These are phyloP conservation scores for Gaeumannomyces sp. DNA, from an alignment of 2,329 filamentous ascomycete genomes.

Conservation along the genomic window DNA sequence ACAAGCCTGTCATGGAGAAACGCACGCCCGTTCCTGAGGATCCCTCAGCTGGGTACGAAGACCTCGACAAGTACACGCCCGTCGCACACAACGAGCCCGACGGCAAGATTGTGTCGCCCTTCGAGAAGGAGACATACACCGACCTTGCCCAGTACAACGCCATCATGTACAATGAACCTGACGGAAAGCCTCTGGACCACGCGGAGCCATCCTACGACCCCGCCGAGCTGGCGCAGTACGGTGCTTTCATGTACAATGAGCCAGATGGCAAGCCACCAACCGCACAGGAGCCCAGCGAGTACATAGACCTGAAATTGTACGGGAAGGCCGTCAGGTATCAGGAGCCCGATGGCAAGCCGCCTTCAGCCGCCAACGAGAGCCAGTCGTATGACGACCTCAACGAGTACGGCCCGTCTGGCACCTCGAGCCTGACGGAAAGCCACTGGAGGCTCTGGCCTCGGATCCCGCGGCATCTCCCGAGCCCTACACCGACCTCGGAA, in stretches of 20 bases:
- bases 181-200: conserved; percentile 17
- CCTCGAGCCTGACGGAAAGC: conserved; percentile 18
- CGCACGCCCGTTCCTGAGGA: conserved; percentile 24
- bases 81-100: conserved; percentile 29
- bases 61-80: conserved; percentile 34
- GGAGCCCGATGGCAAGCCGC: conserved; percentile 21
- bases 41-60: conserved; percentile 30
- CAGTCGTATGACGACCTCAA: conserved; percentile 23
- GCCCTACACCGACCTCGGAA: conserved; percentile 31
- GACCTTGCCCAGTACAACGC: conserved; percentile 31
- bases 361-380: conserved; percentile 12
- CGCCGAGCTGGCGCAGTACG: conserved; percentile 18
- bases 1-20: conserved; percentile 27
- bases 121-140: conserved; percentile 32
- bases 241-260: conserved; percentile 24
- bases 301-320: conserved; percentile 32
- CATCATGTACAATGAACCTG: conserved; percentile 27
- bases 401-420: conserved; percentile 24
- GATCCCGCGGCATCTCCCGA: conserved; percentile 25
- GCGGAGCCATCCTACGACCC: conserved; percentile 12
- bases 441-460: neutral
- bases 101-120: conserved; percentile 30
- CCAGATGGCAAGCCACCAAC: conserved; percentile 30
- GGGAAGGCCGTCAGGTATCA: conserved; percentile 28
- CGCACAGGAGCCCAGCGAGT: conserved; percentile 28